Base-by-base conservation (phyloP, 2,329 filamentous ascomycete species). In the Stylonectria norvegica region DNA sequence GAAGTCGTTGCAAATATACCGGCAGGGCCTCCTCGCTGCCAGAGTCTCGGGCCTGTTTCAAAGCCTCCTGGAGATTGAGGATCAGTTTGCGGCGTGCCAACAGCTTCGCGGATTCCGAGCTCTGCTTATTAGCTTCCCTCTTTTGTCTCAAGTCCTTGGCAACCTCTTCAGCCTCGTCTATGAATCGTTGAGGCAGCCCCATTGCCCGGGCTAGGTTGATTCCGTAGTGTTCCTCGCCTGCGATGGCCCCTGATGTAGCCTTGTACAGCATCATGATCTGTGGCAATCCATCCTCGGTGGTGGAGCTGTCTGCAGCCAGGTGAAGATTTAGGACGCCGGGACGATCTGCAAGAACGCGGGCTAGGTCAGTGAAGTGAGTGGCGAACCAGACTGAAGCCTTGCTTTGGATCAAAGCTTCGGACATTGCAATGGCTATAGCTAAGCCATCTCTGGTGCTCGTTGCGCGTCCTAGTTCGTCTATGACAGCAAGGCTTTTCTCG, bases 401-500 rank as follows among this genome's bases (percentile, higher is more conserved):
- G 52, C 81, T 93, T 43, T 89, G 78, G 4, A 96, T 77, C 4
- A 98, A 71, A 0, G 87, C 86, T 68, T 97, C 93, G 0, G 90
- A 85, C 57, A 97, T 89, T 2, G 90, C 86, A 34, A 96, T 73
- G 1, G 93, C 89, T 56, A 98, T 94, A 0, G 89, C 84, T 2
- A 97, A 69, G 0, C 93, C 93, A 58, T 98, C 93, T 17, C 83
- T 76, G 0, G 86, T 91, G 58, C 88, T 93, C 0, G 93, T 98
- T 1, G 89, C 91, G 19, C 93, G 79, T 0, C 93, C 91, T 4
- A 98, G 76, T 58, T 98, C 93, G 54, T 98, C 93, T 35, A 98
- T 79, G 34, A 98, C 86, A 2, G 84, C 81, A 53, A 95, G 73
- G 52, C 86, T 91, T 34, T 79, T 77, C 5, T 74, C 72, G 49